Conservation (phyloP, 768 basidiomycete genomes). For the Exidia glandulosa region DNA sequence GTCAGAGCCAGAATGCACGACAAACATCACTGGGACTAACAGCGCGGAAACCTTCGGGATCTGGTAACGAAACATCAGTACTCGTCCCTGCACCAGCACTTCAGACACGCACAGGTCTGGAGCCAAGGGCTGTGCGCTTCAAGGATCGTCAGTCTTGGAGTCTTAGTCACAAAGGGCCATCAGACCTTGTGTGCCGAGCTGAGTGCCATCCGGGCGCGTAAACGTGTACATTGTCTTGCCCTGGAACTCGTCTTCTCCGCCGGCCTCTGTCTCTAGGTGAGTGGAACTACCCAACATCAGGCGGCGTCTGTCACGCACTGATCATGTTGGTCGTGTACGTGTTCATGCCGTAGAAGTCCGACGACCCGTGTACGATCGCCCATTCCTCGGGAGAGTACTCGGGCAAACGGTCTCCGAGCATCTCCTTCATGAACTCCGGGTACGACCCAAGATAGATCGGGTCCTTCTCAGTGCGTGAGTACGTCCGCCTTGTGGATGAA, state of each 20-base stretch:
- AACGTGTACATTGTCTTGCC: slow-evolving; percentile 51
- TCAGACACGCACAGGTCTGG: slow-evolving; percentile 44
- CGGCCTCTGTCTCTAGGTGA: slow-evolving; percentile 29
- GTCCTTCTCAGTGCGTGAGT: slow-evolving; percentile 27
- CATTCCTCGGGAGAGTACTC: slow-evolving; percentile 46
- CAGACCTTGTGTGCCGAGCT: slow-evolving; percentile 50
- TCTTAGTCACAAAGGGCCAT: neutral
- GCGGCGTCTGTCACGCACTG: slow-evolving; percentile 23
- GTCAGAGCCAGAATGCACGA: neutral
- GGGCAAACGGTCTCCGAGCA: slow-evolving; percentile 48
- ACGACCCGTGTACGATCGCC: slow-evolving; percentile 47
- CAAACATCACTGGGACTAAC: slow-evolving; percentile 6
- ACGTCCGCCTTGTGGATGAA: slow-evolving; percentile 21
- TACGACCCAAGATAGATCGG: slow-evolving; percentile 65
- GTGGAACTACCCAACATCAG: neutral
- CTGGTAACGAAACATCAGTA: slow-evolving; percentile 17
- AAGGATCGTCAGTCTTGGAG: neutral
- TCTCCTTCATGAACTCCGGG: slow-evolving; percentile 44
- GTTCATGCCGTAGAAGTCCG: slow-evolving; percentile 66
- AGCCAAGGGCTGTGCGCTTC: slow-evolving; percentile 54
- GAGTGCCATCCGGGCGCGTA: slow-evolving; percentile 49
- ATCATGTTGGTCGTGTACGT: slow-evolving; percentile 59
- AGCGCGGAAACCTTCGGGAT: slow-evolving; percentile 56
- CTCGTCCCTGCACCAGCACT: too few species aligned
- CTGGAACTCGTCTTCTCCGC: slow-evolving; percentile 54